Conservation (phyloP, 2,329 filamentous ascomycete species). For the Alternaria infectoria region DNA sequence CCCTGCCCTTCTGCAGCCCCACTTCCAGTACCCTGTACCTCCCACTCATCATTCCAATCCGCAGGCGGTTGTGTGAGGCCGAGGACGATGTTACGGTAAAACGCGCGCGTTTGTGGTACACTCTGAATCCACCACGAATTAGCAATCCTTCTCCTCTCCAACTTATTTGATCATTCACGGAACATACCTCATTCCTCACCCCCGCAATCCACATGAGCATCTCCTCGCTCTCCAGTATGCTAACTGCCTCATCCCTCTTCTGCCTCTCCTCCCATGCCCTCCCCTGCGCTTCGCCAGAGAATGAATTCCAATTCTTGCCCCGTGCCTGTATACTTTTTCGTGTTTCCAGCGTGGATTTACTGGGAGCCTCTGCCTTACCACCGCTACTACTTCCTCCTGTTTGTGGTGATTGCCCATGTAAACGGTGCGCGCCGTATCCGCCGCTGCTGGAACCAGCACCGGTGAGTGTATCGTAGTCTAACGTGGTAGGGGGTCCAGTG, state of each 20-base stretch:
- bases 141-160: not conserved
- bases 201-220: slow-evolving; percentile 45
- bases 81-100: slow-evolving; percentile 39
- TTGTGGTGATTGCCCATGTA: not conserved
- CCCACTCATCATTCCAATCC: slow-evolving; percentile 26
- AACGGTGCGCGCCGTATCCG: not conserved
- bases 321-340: slow-evolving; percentile 40
- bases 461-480: not conserved
- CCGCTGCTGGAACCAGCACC: not conserved
- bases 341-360: slow-evolving; percentile 19
- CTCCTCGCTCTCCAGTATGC: slow-evolving; percentile 45
- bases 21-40: slow-evolving; percentile 26
- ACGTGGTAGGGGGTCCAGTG: not conserved
- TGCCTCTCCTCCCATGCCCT: slow-evolving; percentile 26
- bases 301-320: slow-evolving; percentile 5
- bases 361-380: not conserved
- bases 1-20: slow-evolving; percentile 1
- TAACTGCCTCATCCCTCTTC: slow-evolving; percentile 36
- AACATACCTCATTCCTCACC: slow-evolving; percentile 42
- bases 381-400: not conserved
- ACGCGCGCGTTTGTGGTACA: slow-evolving; percentile 36
- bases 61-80: not conserved
- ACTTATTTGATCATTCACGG: not conserved
- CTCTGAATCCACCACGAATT: slow-evolving; percentile 21
- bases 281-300: not conserved